phyloP scores from a whole-genome alignment of 1,284 basidiomycete species.

The Ustilago lituana region DNA sequence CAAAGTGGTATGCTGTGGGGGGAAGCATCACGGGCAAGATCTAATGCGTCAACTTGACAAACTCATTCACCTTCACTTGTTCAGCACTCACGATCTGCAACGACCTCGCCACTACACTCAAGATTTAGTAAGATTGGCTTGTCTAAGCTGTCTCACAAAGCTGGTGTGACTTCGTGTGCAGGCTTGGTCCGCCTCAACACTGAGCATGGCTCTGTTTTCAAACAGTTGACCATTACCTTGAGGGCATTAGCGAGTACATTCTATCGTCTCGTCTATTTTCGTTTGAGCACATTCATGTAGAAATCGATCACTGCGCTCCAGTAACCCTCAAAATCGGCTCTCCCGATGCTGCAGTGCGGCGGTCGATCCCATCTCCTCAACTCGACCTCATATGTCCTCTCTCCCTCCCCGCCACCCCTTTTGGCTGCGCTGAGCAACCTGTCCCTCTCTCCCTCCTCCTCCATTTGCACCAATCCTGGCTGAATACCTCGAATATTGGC shows the following conservation, averaged over 20 bases:
- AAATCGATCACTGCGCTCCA: slow-evolving; percentile 50
- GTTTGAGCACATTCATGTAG: slow-evolving; percentile 29
- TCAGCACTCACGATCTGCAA: no score
- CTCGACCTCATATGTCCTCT: slow-evolving; percentile 28
- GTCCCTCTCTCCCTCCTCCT: slow-evolving; percentile 20
- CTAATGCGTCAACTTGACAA: slow-evolving; percentile 3
- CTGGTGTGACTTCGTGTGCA: no score
- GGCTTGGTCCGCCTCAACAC: no score
- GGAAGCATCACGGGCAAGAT: slow-evolving; percentile 36
- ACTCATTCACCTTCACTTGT: no score
- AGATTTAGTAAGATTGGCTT: no score
- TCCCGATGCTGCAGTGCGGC: slow-evolving; percentile 54
- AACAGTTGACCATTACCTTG: slow-evolving; percentile 6
- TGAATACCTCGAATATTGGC: slow-evolving; percentile 13
- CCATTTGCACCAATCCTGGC: slow-evolving; percentile 36
- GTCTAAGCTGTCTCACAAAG: no score
- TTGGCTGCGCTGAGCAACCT: slow-evolving; percentile 4
- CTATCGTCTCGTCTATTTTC: neutral
- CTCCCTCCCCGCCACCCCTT: neutral
- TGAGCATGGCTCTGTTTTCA: no score
- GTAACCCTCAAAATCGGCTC: slow-evolving; percentile 54
- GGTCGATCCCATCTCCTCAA: slow-evolving; percentile 54
- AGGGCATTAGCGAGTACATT: neutral
- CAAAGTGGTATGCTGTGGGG: slow-evolving; percentile 32
- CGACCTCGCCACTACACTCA: no score